phyloP scores from a whole-genome alignment of 1,139 yeast species.

The Taphrina confusa region DNA sequence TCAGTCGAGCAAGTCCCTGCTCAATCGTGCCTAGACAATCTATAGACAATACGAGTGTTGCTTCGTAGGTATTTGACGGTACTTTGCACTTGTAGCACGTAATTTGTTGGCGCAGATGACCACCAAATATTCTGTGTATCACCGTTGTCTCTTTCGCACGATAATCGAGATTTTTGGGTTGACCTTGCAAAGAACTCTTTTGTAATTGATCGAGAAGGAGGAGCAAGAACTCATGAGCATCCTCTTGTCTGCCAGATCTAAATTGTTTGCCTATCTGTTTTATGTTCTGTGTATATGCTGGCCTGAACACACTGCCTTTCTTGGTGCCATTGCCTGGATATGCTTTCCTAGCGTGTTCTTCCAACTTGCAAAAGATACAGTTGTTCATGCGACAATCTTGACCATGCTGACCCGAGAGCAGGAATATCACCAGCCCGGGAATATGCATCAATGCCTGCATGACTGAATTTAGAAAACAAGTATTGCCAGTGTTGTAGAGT shows the following conservation, averaged over 20 bases:
- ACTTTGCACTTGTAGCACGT: slow-evolving; percentile 78
- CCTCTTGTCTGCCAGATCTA: slow-evolving; percentile 62
- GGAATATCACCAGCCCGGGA: slow-evolving; percentile 85
- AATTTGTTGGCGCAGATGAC: slow-evolving; percentile 77
- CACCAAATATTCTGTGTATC: slow-evolving; percentile 91
- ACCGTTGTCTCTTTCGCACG: slow-evolving; percentile 59
- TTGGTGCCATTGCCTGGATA: slow-evolving; percentile 34
- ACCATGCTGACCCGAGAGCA: slow-evolving; percentile 58
- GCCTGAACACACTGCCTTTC: slow-evolving; percentile 32
- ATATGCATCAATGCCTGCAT: slow-evolving; percentile 85
- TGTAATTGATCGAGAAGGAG: slow-evolving; percentile 41
- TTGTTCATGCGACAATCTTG: slow-evolving; percentile 35
- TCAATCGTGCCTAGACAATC: slow-evolving; percentile 47
- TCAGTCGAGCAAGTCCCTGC: slow-evolving; percentile 39
- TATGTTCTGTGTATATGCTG: slow-evolving; percentile 31
- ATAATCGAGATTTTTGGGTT: slow-evolving; percentile 37
- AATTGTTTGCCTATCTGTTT: slow-evolving; percentile 38
- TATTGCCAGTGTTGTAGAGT: slow-evolving; percentile 84
- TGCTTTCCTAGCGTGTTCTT: slow-evolving; percentile 32
- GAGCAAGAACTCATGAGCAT: slow-evolving; percentile 82
- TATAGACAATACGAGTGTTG: slow-evolving; percentile 85
- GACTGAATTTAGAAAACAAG: slow-evolving; percentile 95
- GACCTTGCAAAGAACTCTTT: slow-evolving; percentile 35
- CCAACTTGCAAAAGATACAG: slow-evolving; percentile 37
- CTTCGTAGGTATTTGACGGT: slow-evolving; percentile 87